Evolutionary conservation across 2,329 filamentous ascomycete species (phyloP).

Genomic region (Fonsecaea nubica): DNA sequence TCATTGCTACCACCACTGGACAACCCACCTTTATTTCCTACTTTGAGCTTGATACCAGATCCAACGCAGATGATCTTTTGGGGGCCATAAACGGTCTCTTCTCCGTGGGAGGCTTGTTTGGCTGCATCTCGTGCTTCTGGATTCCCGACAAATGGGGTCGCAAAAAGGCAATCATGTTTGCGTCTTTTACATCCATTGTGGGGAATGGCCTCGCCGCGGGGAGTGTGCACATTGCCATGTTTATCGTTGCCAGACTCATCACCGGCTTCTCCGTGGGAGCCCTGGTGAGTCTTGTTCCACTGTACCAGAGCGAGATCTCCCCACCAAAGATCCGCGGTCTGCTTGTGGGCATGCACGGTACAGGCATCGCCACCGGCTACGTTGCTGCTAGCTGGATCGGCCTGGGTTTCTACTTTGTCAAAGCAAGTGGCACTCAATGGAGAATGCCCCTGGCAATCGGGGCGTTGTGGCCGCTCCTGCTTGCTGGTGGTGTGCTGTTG

Average conservation of each 20-base stretch:
- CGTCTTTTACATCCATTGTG: background rate
- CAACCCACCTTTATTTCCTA: slow-evolving; percentile 47
- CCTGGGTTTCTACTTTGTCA: slow-evolving; percentile 23
- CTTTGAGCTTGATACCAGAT: slow-evolving; percentile 49
- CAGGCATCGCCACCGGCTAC: slow-evolving; percentile 19
- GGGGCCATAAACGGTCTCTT: slow-evolving; percentile 23
- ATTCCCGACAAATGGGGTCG: slow-evolving; percentile 14
- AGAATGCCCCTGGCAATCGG: slow-evolving; percentile 28
- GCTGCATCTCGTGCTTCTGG: slow-evolving; percentile 48
- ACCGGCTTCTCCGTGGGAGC: slow-evolving; percentile 19
- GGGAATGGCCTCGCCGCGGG: slow-evolving; percentile 9
- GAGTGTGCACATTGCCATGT: slow-evolving; percentile 23
- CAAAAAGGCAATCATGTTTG: slow-evolving; percentile 13
- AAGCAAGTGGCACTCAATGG: slow-evolving; percentile 20
- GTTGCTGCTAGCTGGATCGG: slow-evolving; percentile 27
- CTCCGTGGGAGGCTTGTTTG: slow-evolving; percentile 18
- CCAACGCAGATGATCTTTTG: slow-evolving; percentile 49
- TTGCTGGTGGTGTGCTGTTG: slow-evolving; percentile 50
- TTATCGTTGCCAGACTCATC: slow-evolving; percentile 23
- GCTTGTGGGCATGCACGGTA: slow-evolving; percentile 25
- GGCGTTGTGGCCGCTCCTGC: slow-evolving; percentile 22
- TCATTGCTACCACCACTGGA: slow-evolving; percentile 53
- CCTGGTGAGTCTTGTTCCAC: slow-evolving; percentile 20
- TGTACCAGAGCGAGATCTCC: slow-evolving; percentile 27
- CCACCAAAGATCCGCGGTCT: slow-evolving; percentile 29